Percentiles rank a stretch among this genome's conserved stretches.
These are phyloP conservation scores for Rhexocercosporidium sp. DNA, from an alignment of 2,329 filamentous ascomycete genomes.

Conservation along the genomic window DNA sequence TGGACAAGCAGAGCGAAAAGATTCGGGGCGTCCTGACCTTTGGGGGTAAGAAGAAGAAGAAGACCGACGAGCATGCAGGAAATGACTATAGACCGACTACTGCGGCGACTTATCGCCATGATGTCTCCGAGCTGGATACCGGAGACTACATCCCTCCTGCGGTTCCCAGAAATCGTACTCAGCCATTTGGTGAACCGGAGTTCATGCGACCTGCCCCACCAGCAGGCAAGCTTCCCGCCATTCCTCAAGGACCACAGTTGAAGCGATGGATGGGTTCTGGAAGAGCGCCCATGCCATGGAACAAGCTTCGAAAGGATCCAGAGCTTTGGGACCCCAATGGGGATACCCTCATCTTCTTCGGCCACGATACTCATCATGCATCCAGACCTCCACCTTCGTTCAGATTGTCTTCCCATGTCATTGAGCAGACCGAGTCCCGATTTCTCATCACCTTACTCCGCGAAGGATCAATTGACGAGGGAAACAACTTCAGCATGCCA, in stretches of 20 bases:
- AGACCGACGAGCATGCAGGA: constrained; percentile 11
- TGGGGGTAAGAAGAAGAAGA: constrained; percentile 53
- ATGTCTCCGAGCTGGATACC: constrained; percentile 28
- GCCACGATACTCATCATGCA: constrained; percentile 45
- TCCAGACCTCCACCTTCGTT: constrained; percentile 56
- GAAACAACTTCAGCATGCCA: constrained; percentile 47
- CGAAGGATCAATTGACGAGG: constrained; percentile 57
- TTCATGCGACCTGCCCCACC: constrained; percentile 43
- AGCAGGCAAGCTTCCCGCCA: constrained; percentile 49
- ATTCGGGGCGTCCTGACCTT: constrained; percentile 60
- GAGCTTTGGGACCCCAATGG: constrained; percentile 66
- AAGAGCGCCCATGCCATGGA: constrained; percentile 56
- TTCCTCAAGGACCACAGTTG: constrained; percentile 50
- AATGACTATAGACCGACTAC: constrained; percentile 26
- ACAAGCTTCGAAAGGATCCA: constrained; percentile 62
- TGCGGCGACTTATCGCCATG: constrained; percentile 19
- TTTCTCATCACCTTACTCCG: constrained; percentile 58
- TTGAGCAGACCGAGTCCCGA: constrained; percentile 61
- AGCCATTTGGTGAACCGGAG: constrained; percentile 15
- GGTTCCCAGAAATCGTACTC: constrained; percentile 9
- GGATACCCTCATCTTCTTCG: constrained; percentile 63
- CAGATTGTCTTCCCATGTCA: constrained; percentile 61
- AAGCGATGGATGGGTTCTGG: constrained; percentile 60
- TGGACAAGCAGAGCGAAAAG: constrained; percentile 62
- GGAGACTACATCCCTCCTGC: constrained; percentile 20